Evolutionary conservation across 73 alveolate genomes (phyloP).

Genomic region (Paraurostyla sp.): DNA sequence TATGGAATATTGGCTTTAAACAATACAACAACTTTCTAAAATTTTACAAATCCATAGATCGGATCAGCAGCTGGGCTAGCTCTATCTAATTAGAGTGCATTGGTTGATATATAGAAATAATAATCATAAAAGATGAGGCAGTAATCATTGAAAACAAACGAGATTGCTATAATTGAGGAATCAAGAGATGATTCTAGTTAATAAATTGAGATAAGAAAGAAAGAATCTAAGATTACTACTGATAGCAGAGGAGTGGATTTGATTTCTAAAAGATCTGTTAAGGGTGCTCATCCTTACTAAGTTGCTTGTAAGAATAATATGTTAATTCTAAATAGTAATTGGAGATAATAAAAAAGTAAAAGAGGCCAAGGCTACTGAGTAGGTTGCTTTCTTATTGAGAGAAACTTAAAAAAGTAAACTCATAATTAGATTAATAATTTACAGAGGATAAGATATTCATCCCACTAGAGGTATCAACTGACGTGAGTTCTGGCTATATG

Average conservation of each 20-base stretch:
- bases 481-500: slow-evolving; percentile 36
- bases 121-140: not conserved
- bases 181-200: not conserved
- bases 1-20: not conserved
- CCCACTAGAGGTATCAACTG: slow-evolving; percentile 65
- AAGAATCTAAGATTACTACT: not conserved
- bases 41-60: not conserved
- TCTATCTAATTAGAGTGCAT: not conserved
- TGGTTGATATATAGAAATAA: not conserved
- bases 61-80: not conserved
- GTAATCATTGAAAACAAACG: not conserved
- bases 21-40: slow-evolving; percentile 8
- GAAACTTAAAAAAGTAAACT: slow-evolving; percentile 66
- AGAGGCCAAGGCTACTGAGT: slow-evolving; percentile 63
- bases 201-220: not conserved
- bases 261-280: not conserved
- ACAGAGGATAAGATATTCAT: slow-evolving; percentile 71
- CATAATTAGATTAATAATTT: not conserved
- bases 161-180: not conserved
- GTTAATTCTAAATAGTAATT: not conserved
- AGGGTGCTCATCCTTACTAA: slow-evolving; percentile 39
- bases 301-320: not conserved
- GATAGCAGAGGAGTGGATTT: too few relatives aligned
- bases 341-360: not conserved
- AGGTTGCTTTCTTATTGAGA: slow-evolving; percentile 55